These are phyloP conservation scores for Mimosa pudica DNA, from an alignment of 306 rosid species.

Conservation along the genomic window DNA sequence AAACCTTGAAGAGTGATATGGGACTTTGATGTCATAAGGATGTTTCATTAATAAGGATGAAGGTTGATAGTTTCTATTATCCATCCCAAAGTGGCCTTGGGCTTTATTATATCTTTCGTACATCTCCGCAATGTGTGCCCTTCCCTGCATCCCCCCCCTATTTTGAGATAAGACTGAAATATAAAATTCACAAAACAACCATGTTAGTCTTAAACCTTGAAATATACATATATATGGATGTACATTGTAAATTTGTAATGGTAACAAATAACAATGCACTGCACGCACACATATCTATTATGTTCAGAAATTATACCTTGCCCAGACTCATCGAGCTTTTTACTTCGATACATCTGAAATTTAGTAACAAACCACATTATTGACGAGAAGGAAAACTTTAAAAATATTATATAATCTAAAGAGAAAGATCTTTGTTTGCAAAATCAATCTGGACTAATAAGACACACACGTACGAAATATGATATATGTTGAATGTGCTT, in stretches of 20 bases:
- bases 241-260: not conserved
- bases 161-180: slow-evolving; percentile 57
- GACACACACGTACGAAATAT: no score
- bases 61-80: slow-evolving; percentile 34
- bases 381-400: not conserved
- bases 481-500: not conserved
- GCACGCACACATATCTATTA: not conserved
- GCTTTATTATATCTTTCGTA: slow-evolving; percentile 49
- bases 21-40: slow-evolving; percentile 28
- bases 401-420: not conserved
- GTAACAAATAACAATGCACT: not conserved
- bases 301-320: slow-evolving; percentile 60
- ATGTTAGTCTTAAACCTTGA: slow-evolving; percentile 31
- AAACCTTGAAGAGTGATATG: slow-evolving; percentile 53
- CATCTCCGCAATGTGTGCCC: slow-evolving; percentile 51
- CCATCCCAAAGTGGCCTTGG: slow-evolving; percentile 45
- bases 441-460: no score
- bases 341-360: slow-evolving; percentile 82
- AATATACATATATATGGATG: not conserved
- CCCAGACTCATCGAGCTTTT: slow-evolving; percentile 84
- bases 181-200: slow-evolving; percentile 8
- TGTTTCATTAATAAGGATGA: slow-evolving; percentile 27
- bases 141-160: slow-evolving; percentile 48
- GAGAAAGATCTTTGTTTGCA: not conserved
- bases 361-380: not conserved